Evolutionary conservation across 2,329 filamentous ascomycete genomes (phyloP), one percentile per base, ranked within the genome.

Genomic region (Ceratocystis ficicola): DNA sequence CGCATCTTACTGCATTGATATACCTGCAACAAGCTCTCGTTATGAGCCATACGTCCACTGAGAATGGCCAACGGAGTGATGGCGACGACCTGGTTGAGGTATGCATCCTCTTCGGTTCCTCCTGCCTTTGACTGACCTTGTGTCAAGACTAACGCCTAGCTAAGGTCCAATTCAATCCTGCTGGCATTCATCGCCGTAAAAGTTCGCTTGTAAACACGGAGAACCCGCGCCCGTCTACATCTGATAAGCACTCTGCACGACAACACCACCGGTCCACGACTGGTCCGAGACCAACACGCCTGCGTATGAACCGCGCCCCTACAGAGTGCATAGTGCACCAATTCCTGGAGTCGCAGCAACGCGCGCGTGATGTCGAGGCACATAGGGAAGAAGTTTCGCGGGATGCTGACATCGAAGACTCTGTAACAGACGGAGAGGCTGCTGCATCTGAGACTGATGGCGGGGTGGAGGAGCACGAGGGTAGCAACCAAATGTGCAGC

Each of bases 251-350:
- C 22, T 55, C 28, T n/a, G 46, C 50, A 25, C 20, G 50, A 10
- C 22, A 30, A 41, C 36, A 41, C 12, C 22, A 28, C 8, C n/a
- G 44, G 28, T 5, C 46, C 36, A 7, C 30, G 28, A 36, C 62
- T 70, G 68, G 61, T 68, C 66, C 44, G 69, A 44, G 64, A 69
- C 67, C 32, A 68, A 55, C 5, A 20, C 44, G 17, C 5, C 69
- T 63, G 70, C 77, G 8, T 48, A 20, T 48, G 0, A 17, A 48
- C 2, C 72, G 72, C 5, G 70, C 70, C n/a, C 73, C 73, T 44
- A 81, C 81, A 12, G 82, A 85, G 71, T 87, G 85, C 70, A 78
- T 86, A 46, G 85, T 87, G 41, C 85, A 88, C 72, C 81, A 86
- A 66, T 79, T 87, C 63, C 77, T 87, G 68, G 83, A 86, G 64